A percentile compares a stretch with the other conserved stretches of the same genome.
Evolutionary conservation across 495 filamentous ascomycete genomes (phyloP).

Genomic region (Bryoglossum gracile): DNA sequence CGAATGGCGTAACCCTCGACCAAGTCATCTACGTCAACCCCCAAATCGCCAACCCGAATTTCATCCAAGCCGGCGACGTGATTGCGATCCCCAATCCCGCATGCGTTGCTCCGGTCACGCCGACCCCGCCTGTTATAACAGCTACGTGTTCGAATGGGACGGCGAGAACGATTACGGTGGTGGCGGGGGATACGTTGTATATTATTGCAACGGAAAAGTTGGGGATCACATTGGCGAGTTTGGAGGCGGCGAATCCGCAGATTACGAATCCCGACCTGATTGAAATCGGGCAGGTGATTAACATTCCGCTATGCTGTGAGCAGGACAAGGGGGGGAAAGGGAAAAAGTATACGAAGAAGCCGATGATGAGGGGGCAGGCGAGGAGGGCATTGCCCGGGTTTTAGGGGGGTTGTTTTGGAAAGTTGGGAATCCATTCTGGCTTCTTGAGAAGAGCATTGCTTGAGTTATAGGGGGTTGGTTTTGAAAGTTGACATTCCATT

Average conservation of each 20-base stretch:
- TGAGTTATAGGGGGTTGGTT: too few species aligned
- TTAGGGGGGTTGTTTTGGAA: too few species aligned
- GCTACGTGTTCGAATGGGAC: slow-evolving; percentile 5
- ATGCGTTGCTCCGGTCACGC: background rate
- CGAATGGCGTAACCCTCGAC: background rate
- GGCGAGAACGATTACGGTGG: background rate
- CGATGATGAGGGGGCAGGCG: too few species aligned
- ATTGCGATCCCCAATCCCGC: background rate
- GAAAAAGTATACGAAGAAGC: too few species aligned
- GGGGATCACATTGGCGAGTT: slow-evolving; percentile 5
- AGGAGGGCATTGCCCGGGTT: too few species aligned
- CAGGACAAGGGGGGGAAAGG: too few species aligned
- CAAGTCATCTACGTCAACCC: slow-evolving; percentile 4
- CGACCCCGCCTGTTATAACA: background rate
- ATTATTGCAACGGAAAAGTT: slow-evolving; percentile 9
- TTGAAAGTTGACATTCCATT: too few species aligned
- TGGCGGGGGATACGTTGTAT: slow-evolving; percentile 1
- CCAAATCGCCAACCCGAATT: slow-evolving; percentile 2
- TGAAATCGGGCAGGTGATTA: slow-evolving; percentile 1
- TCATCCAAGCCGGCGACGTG: slow-evolving; percentile 5
- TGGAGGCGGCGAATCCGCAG: slow-evolving; percentile 5
- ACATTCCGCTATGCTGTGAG: slow-evolving; percentile 1
- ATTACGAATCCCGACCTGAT: background rate
- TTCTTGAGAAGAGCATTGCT: too few species aligned
- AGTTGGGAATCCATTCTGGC: too few species aligned